Evolutionary conservation across 164 flowering plant genomes (phyloP).

Genomic region (Echeveria elegans): DNA sequence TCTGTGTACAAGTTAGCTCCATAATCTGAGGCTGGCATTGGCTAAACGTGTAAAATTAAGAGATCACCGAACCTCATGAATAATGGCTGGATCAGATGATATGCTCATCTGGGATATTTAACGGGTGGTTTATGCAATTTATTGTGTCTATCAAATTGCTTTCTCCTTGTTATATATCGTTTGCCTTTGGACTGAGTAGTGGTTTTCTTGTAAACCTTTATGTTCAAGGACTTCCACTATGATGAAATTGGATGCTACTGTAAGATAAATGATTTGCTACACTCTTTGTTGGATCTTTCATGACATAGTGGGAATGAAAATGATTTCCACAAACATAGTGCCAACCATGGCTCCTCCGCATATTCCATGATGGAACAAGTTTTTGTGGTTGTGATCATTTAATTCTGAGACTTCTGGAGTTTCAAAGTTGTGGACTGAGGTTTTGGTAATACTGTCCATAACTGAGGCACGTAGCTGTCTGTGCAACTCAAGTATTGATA

Average conservation of each 20-base stretch:
- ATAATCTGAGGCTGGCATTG: neutral
- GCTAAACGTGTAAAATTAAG: neutral
- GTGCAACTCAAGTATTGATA: too few relatives aligned
- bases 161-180: neutral
- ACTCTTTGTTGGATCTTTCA: neutral
- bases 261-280: neutral
- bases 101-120: neutral
- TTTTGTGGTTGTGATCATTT: neutral
- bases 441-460: too few relatives aligned
- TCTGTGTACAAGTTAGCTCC: neutral
- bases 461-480: too few relatives aligned
- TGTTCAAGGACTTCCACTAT: neutral
- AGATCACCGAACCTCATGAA: neutral
- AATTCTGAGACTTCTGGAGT: too few relatives aligned
- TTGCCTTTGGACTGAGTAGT: neutral
- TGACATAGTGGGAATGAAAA: neutral
- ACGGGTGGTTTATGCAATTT: neutral
- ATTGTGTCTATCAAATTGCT: neutral
- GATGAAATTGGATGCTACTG: neutral
- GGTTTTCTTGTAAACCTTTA: neutral
- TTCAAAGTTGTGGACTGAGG: too few relatives aligned
- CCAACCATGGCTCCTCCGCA: neutral
- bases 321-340: neutral
- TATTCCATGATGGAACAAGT: neutral
- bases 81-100: slow-evolving; percentile 3